These are phyloP conservation scores for Chaetomium strumarium DNA, from an alignment of 2,329 filamentous ascomycete species.

Conservation along the genomic window DNA sequence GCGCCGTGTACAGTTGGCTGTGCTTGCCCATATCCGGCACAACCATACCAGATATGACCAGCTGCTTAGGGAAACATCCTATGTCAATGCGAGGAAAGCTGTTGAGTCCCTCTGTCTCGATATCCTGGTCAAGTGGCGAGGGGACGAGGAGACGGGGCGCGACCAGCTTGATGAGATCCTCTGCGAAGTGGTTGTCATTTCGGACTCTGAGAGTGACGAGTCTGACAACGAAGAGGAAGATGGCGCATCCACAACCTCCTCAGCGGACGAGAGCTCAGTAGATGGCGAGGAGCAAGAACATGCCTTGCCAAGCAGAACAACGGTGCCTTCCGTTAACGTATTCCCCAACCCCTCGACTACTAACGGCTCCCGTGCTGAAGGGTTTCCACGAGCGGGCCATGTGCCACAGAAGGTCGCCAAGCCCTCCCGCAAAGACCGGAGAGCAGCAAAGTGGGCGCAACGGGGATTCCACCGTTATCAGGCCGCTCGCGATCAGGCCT, in stretches of 20 bases:
- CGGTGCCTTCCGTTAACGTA: not conserved
- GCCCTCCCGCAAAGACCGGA: conserved; percentile 18
- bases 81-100: conserved; percentile 54
- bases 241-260: conserved; percentile 17
- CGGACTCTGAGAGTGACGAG: conserved; percentile 47
- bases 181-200: conserved; percentile 60
- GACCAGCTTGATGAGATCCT: conserved; percentile 63
- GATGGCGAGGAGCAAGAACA: not conserved
- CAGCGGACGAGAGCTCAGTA: conserved; percentile 3
- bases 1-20: conserved; percentile 58
- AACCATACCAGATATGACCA: conserved; percentile 61
- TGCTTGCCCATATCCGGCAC: conserved; percentile 61
- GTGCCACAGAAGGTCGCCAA: conserved; percentile 19
- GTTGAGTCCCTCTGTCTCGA: conserved; percentile 58
- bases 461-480: conserved; percentile 44
- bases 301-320: not conserved
- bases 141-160: conserved; percentile 62
- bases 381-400: conserved; percentile 1
- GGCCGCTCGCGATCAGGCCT: conserved; percentile 29
- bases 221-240: conserved; percentile 31
- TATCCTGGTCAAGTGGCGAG: conserved; percentile 65
- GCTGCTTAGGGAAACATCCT: conserved; percentile 52
- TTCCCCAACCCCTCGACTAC: not conserved
- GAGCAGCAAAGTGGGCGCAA: conserved; percentile 33
- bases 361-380: not conserved